A percentile compares a stretch with the other conserved stretches of the same genome.
Conservation (phyloP, 1,284 basidiomycete genomes). For the Neonothopanus nambi region DNA sequence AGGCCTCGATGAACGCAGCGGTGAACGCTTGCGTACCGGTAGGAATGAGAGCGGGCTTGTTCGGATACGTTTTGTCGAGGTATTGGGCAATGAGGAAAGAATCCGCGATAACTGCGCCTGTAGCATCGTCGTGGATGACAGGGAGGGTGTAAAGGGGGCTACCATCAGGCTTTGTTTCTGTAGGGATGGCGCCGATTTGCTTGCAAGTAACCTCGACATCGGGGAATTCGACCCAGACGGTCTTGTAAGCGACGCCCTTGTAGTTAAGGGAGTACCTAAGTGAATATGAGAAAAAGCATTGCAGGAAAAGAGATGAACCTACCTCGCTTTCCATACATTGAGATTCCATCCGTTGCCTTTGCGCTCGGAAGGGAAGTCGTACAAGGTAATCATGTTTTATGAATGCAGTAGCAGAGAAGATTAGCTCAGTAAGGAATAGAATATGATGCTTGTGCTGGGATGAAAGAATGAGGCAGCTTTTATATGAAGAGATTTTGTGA, state of each 20-base stretch:
- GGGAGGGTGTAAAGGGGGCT: slow-evolving; percentile 22
- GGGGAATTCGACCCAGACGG: slow-evolving; percentile 40
- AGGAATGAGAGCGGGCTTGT: slow-evolving; percentile 29
- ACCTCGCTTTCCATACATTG: neutral
- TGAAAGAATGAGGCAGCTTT: too few relatives aligned
- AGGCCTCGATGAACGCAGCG: slow-evolving; percentile 29
- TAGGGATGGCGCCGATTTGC: slow-evolving; percentile 31
- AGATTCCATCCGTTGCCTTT: neutral
- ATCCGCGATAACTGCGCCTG: slow-evolving; percentile 36
- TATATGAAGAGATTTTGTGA: too few relatives aligned
- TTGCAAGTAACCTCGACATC: slow-evolving; percentile 33
- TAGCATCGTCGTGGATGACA: slow-evolving; percentile 28
- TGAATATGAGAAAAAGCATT: neutral
- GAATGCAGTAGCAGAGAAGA: too few relatives aligned
- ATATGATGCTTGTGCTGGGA: too few relatives aligned
- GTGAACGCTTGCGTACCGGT: slow-evolving; percentile 31
- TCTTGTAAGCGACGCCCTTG: slow-evolving; percentile 39
- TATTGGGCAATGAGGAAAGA: slow-evolving; percentile 45
- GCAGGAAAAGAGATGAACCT: neutral
- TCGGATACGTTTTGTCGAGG: slow-evolving; percentile 46
- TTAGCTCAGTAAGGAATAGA: too few relatives aligned
- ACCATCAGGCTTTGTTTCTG: slow-evolving; percentile 27
- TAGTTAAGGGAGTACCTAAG: slow-evolving; percentile 30
- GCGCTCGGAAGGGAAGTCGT: neutral
- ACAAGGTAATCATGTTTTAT: slow-evolving; percentile 8